Conservation (phyloP, 1,284 basidiomycete genomes). For the Ceratobasidium sp. region DNA sequence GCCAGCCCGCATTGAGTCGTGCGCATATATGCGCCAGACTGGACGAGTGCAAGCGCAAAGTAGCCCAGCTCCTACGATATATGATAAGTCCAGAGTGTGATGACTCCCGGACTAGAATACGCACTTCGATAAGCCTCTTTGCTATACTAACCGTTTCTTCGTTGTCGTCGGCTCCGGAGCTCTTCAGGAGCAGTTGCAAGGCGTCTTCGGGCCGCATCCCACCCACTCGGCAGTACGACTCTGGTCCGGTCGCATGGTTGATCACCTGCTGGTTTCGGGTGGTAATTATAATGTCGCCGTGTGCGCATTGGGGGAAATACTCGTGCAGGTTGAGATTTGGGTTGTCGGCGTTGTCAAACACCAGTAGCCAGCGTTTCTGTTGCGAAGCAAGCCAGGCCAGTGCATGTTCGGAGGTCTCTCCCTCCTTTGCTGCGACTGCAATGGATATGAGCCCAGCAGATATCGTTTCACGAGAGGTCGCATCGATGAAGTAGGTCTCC, state of each 20-base stretch:
- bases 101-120: too few relatives aligned
- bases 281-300: constrained; percentile 18
- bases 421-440: not conserved
- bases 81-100: not conserved
- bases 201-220: constrained; percentile 25
- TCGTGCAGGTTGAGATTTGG: not conserved
- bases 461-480: constrained; percentile 8
- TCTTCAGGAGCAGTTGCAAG: not conserved
- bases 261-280: constrained; percentile 15
- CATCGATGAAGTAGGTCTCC: constrained; percentile 31
- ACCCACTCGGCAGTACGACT: constrained; percentile 15
- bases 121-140: not conserved
- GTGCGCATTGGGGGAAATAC: constrained; percentile 14
- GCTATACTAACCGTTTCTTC: not conserved
- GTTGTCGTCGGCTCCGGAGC: not conserved
- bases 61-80: constrained; percentile 9
- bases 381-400: constrained; percentile 18
- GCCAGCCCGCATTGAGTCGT: not conserved
- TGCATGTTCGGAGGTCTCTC: constrained; percentile 14
- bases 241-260: not conserved
- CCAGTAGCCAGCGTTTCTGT: constrained; percentile 13
- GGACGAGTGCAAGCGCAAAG: constrained; percentile 21
- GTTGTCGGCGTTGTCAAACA: constrained; percentile 43
- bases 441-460: not conserved
- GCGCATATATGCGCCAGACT: constrained; percentile 34